Evolutionary conservation across 2,329 filamentous ascomycete genomes (phyloP).

Genomic region (Colletotrichum horii): DNA sequence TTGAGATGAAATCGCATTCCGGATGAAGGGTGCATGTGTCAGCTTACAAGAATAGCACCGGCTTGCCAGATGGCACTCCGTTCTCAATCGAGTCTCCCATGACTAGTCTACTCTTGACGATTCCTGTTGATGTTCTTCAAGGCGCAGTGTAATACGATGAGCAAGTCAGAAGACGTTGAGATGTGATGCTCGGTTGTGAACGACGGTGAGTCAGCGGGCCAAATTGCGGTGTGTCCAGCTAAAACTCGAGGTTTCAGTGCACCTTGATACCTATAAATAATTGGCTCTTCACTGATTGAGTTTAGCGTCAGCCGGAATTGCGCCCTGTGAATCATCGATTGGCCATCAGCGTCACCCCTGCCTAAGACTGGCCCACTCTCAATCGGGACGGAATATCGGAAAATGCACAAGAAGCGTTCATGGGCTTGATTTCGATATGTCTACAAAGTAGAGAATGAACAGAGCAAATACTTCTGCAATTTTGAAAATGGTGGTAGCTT

Average conservation of each 20-base stretch:
- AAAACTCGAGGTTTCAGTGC: not conserved
- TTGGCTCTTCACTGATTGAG: not conserved
- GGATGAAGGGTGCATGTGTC: not conserved
- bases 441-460: not conserved
- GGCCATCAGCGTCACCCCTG: not conserved
- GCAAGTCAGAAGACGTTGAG: not conserved
- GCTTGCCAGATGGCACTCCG: rapidly evolving
- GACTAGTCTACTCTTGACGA: rapidly evolving
- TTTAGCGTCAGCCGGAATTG: not conserved
- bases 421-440: not conserved
- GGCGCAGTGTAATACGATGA: no score
- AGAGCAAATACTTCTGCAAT: not conserved
- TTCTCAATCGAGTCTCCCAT: not conserved
- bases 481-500: not conserved
- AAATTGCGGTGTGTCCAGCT: not conserved
- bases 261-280: not conserved
- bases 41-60: not conserved
- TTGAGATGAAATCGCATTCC: not conserved
- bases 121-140: not conserved
- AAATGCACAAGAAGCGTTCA: not conserved
- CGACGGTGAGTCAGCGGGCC: not conserved
- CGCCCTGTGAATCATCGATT: not conserved
- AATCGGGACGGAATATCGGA: not conserved
- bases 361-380: not conserved
- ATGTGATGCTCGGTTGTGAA: not conserved